Evolutionary conservation across 768 basidiomycete species (phyloP).

Genomic region (Glaciozyma antarctica): DNA sequence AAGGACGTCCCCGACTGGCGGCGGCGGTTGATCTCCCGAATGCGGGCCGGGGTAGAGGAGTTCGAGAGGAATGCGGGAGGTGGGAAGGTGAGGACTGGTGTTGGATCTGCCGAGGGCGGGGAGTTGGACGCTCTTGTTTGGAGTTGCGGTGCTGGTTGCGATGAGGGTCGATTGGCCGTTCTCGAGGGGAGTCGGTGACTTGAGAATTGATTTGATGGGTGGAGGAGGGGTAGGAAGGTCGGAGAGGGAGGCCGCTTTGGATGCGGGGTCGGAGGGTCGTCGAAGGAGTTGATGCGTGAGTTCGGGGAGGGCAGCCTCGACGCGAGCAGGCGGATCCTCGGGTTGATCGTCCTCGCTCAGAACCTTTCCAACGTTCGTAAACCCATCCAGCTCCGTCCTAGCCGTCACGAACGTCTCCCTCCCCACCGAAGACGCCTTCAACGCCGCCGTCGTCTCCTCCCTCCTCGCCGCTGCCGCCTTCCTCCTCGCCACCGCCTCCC

Average conservation of each 20-base stretch:
- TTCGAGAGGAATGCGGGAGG: not conserved
- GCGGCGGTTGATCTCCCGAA: constrained; percentile 41
- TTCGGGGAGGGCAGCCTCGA: not conserved
- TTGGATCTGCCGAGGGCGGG: not conserved
- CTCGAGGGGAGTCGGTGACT: not conserved
- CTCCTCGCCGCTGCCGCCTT: not conserved
- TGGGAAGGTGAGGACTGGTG: not conserved
- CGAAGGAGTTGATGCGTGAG: not conserved
- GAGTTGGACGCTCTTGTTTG: not conserved
- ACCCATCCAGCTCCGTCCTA: not conserved
- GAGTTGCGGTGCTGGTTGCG: not conserved
- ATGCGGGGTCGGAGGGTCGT: not conserved
- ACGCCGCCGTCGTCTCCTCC: not conserved
- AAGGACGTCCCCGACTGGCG: constrained; percentile 58
- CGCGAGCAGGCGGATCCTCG: not conserved
- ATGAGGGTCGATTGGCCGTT: not conserved
- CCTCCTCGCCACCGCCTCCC: constrained; percentile 17
- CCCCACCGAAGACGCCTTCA: not conserved
- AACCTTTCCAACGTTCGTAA: too few relatives aligned
- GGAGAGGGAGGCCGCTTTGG: constrained; percentile 8
- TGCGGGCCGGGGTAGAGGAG: not conserved
- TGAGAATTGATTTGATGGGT: not conserved
- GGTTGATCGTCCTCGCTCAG: not conserved
- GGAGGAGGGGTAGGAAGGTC: not conserved
- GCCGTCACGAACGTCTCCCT: constrained; percentile 17